Conservation (phyloP, 768 basidiomycete genomes). For the Astraeus odoratus region DNA sequence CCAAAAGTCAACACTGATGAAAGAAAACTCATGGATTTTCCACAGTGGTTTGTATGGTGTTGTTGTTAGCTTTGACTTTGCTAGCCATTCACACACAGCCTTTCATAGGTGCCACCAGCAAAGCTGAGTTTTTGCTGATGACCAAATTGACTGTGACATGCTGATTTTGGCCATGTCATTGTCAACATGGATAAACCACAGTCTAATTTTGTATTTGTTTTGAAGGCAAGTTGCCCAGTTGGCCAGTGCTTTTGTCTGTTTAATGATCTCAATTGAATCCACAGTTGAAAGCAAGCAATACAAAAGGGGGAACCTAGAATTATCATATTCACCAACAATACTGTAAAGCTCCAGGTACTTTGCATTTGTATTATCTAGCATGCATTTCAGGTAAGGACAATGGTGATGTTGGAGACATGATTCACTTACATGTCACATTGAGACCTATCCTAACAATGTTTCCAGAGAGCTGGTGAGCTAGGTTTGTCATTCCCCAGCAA, state of each 20-base stretch:
- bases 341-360: slow-evolving; percentile 19
- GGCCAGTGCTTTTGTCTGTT: slow-evolving; percentile 12
- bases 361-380: not conserved
- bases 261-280: slow-evolving; percentile 10
- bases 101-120: no score
- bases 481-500: slow-evolving; percentile 5
- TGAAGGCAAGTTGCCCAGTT: slow-evolving; percentile 10
- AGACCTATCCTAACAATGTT: slow-evolving; percentile 10
- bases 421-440: slow-evolving; percentile 13
- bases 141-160: slow-evolving; percentile 6
- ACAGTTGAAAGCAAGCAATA: slow-evolving; percentile 20
- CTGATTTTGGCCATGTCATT: slow-evolving; percentile 12
- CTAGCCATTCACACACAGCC: no score
- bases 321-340: slow-evolving; percentile 17
- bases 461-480: not conserved
- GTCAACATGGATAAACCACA: slow-evolving; percentile 3
- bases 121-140: slow-evolving; percentile 1
- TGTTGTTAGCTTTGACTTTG: no score
- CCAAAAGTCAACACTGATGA: not conserved
- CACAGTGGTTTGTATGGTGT: no score
- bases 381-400: not conserved
- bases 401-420: slow-evolving; percentile 11
- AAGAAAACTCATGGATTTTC: no score
- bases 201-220: slow-evolving; percentile 4
- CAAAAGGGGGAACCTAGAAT: slow-evolving; percentile 16